Base-by-base conservation (phyloP, 768 basidiomycete species). In the Pulveroboletus sp. region DNA sequence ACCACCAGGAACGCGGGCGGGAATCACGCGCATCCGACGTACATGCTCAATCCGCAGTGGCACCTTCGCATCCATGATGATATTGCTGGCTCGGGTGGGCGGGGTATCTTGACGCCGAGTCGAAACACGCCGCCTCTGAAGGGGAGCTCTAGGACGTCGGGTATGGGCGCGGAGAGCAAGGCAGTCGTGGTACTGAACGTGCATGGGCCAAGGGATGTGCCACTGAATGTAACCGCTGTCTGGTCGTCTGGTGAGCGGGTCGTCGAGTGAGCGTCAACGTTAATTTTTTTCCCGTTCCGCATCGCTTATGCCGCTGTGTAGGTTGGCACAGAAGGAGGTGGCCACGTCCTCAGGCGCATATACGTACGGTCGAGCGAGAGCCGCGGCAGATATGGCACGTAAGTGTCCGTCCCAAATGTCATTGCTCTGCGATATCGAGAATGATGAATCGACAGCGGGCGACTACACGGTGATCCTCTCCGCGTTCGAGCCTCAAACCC, bases 31-130 rank as follows among this genome's bases (percentile, higher is more conserved):
- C 74, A 82, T 55, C 81, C 89, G 1, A 85, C 86, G 0, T 96
- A 87, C 67, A 87, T 95, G 83, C 67, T 80, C 42, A 98, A 97
- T 62, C 94, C 94, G 0, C 92, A 96, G 61, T 97, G 90, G 67
- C 76, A 77, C 47, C 71, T 97, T 13, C 75, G 69, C 7, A 68
- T 95, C 17, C 70, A 75, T 45, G 71, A 78, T 5, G 59, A 68
- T 4, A 58, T 53, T 17, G 12, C 47, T 9, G n/a, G 35, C 6
- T 5, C 43, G 13, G 26, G 50, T 46, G 50, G 56, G 39, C 40
- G 39, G n/a, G 26, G 46, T 32, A 24, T 34, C 7, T 44, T 41
- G 8, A 1, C 32, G 6, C 24, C 46, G 7, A 34, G 10, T 17
- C 43, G 51, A 23, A 43, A 20, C n/a, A 20, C 37, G 4, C 44